phyloP scores from a whole-genome alignment of 164 flowering plant species.

The Vitis rotundifolia region DNA sequence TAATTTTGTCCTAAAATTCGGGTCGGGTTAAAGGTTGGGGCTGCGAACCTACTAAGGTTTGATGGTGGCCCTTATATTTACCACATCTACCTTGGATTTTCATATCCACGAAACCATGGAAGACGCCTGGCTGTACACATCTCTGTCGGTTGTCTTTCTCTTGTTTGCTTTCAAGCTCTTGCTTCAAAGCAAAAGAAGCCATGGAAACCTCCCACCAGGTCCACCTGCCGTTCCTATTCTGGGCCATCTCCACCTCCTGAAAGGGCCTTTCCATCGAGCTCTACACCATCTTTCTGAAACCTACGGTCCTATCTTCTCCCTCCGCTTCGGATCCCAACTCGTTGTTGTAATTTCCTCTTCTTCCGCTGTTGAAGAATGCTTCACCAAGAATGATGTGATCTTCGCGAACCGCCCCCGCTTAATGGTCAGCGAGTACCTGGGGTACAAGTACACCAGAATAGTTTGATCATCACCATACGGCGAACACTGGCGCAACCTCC shows the following conservation, averaged over 20 bases:
- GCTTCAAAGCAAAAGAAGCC: background rate
- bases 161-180: too few species aligned
- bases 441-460: background rate
- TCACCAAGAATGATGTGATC: too few species aligned
- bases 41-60: too few species aligned
- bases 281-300: background rate
- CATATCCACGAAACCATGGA: too few species aligned
- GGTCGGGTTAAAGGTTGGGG: too few species aligned
- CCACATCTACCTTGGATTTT: too few species aligned
- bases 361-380: background rate
- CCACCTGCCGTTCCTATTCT: background rate
- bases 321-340: background rate
- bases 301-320: background rate
- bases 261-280: background rate
- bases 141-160: too few species aligned
- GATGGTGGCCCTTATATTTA: too few species aligned
- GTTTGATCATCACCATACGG: slow-evolving; percentile 9
- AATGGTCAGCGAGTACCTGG: background rate
- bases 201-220: background rate
- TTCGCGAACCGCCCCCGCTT: background rate
- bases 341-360: background rate
- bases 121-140: too few species aligned
- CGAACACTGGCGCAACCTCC: slow-evolving; percentile 44
- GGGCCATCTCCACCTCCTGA: background rate
- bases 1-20: too few species aligned